Conservation (phyloP, 1,284 basidiomycete species). For the Abortiporus biennis region DNA sequence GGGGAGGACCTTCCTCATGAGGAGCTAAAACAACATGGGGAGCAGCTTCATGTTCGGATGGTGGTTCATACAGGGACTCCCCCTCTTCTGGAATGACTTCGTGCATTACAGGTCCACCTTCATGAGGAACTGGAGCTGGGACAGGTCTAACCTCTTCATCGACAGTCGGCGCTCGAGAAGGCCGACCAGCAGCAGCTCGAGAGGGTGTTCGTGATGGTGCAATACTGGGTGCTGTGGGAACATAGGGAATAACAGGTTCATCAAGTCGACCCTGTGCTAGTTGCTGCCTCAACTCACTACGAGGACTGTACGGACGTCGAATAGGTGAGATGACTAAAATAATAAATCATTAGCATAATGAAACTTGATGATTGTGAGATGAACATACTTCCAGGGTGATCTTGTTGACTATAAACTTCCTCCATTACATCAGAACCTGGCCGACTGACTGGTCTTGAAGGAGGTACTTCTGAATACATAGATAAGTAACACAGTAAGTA, state of each 20-base stretch:
- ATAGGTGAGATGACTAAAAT: not conserved
- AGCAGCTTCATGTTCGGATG: not conserved
- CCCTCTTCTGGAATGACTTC: not conserved
- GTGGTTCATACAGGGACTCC: too few relatives aligned
- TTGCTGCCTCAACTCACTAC: constrained; percentile 9
- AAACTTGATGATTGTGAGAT: not conserved
- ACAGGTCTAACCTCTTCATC: constrained; percentile 1
- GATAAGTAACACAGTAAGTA: too few relatives aligned
- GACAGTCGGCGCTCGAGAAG: too few relatives aligned
- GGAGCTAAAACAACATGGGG: not conserved
- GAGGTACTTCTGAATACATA: too few relatives aligned
- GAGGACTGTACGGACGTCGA: constrained; percentile 3
- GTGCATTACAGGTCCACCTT: not conserved
- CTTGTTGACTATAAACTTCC: constrained; percentile 8
- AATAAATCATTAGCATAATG: not conserved
- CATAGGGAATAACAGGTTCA: constrained; percentile 12
- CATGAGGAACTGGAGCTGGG: not conserved
- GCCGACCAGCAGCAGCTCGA: too few relatives aligned
- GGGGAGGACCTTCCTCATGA: too few relatives aligned
- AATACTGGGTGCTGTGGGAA: too few relatives aligned
- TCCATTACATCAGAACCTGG: too few relatives aligned
- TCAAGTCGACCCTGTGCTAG: constrained; percentile 10
- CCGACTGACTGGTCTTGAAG: too few relatives aligned
- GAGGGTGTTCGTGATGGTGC: too few relatives aligned
- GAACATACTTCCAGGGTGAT: constrained; percentile 8